Conservation (phyloP, 805 yeast genomes). For the Pichia rugopelliculosa region DNA sequence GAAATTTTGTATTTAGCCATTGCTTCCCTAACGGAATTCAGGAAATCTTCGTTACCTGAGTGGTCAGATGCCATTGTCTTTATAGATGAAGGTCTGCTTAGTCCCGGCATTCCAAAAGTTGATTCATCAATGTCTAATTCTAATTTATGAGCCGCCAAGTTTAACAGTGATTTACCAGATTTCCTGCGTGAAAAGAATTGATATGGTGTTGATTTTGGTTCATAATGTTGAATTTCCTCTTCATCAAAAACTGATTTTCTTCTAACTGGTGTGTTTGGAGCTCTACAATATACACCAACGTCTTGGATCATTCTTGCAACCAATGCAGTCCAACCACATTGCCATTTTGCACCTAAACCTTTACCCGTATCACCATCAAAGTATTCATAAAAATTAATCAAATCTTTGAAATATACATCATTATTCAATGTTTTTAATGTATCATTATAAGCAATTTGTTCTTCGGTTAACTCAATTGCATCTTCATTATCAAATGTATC, state of each 20-base stretch:
- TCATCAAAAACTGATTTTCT: conserved; percentile 24
- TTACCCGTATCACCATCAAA: conserved; percentile 94
- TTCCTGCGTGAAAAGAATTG: conserved; percentile 48
- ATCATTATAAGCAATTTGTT: conserved; percentile 39
- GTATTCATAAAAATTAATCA: conserved; percentile 75
- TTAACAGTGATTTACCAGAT: conserved; percentile 67
- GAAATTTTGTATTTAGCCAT: conserved; percentile 30
- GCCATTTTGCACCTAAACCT: conserved; percentile 90
- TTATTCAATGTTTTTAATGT: conserved; percentile 44
- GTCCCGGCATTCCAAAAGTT: conserved; percentile 30
- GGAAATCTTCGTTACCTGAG: conserved; percentile 25
- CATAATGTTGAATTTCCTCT: conserved; percentile 34
- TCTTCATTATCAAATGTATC: conserved; percentile 35
- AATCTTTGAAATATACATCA: conserved; percentile 68
- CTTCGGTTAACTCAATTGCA: conserved; percentile 35
- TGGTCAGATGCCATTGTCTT: conserved; percentile 22
- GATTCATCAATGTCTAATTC: conserved; percentile 59
- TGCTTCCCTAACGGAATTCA: conserved; percentile 37
- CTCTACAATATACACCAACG: conserved; percentile 64
- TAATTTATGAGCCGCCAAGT: conserved; percentile 57
- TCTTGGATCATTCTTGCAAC: conserved; percentile 90
- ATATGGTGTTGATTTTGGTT: conserved; percentile 35
- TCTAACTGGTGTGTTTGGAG: conserved; percentile 33
- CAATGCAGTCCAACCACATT: conserved; percentile 93
- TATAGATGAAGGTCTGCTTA: conserved; percentile 25